Evolutionary conservation across 345 rosid species (phyloP).

Genomic region (Salix dunnii): DNA sequence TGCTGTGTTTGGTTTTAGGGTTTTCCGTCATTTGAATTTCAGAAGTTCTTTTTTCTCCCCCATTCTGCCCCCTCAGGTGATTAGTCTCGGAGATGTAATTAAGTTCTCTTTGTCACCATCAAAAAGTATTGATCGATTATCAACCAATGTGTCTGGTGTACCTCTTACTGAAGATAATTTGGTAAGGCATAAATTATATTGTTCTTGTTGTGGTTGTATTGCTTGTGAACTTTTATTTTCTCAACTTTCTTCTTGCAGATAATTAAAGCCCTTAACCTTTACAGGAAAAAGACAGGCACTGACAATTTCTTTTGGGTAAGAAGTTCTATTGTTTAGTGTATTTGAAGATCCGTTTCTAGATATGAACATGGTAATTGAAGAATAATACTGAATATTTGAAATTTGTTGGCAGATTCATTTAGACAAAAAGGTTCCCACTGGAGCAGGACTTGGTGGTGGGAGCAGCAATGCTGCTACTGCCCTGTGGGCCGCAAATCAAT

Average conservation of each 20-base stretch:
- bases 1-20: not conserved
- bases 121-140: slow-evolving; percentile 64
- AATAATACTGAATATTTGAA: not conserved
- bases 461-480: slow-evolving; percentile 99
- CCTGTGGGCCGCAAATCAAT: slow-evolving; percentile 96
- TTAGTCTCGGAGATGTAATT: slow-evolving; percentile 80
- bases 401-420: slow-evolving; percentile 65
- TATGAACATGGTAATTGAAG: not conserved
- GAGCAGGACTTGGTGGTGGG: slow-evolving; percentile 98
- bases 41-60: slow-evolving; percentile 4
- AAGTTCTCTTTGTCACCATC: slow-evolving; percentile 91
- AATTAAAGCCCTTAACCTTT: slow-evolving; percentile 89
- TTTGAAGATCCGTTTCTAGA: not conserved
- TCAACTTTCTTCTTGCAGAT: slow-evolving; percentile 48
- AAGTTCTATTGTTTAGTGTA: not conserved
- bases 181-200: slow-evolving; percentile 28
- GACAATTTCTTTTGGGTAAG: slow-evolving; percentile 78
- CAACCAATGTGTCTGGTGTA: slow-evolving; percentile 77
- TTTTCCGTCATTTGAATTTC: not conserved
- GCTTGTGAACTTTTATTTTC: not conserved
- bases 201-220: not conserved
- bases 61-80: slow-evolving; percentile 46
- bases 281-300: slow-evolving; percentile 81
- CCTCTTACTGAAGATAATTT: slow-evolving; percentile 80
- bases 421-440: slow-evolving; percentile 85